Base-by-base conservation (phyloP, 805 yeast genomes). In the Lachancea lanzarotensis region DNA sequence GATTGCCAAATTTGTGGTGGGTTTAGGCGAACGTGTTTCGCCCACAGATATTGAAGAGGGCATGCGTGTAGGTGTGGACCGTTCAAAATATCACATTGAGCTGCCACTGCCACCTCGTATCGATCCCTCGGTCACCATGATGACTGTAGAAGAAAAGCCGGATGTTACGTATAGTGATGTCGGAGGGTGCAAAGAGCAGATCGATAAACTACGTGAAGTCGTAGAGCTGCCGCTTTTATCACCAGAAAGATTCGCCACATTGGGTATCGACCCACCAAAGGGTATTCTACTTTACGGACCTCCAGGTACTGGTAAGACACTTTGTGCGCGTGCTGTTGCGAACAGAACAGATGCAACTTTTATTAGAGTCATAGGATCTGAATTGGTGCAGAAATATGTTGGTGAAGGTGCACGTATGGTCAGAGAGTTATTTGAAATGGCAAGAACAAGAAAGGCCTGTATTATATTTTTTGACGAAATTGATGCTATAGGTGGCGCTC, bases 381-480 rank as follows among this genome's bases (percentile, higher is more conserved):
- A 93, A 68, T 76, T 93, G 64, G 98, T 93, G 26, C 99, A 93
- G 67, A 93, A 93, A 66, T 93, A 93, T 65, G 98, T 93, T 42
- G 99, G 99, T 64, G 99, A 93, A 71, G 99, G 99, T 71, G 98
- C 98, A 3, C 81, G 98, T 64, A 93, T 93, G 98, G 98, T 93
- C 45, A 81, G 99, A 68, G 99, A 93, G 70, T 76, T 93, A 60
- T 93, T 93, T 59, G 98, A 93, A 66, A 90, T 93, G 98, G 99
- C 99, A 2, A 83, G 98, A 65, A 85, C 98, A 31, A 93, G 93
- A 69, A 90, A 91, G 63, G 98, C 98, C 1, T 91, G 98, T 69
- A 93, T 93, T 61, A 91, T 93, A 46, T 93, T 93, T 70, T 93
- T 93, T 60, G 99, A 93, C 69, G 99, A 93, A 73, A 83, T 93